Evolutionary conservation across 2,329 filamentous ascomycete species (phyloP).

Genomic region (Tricladium varicosporioides): DNA sequence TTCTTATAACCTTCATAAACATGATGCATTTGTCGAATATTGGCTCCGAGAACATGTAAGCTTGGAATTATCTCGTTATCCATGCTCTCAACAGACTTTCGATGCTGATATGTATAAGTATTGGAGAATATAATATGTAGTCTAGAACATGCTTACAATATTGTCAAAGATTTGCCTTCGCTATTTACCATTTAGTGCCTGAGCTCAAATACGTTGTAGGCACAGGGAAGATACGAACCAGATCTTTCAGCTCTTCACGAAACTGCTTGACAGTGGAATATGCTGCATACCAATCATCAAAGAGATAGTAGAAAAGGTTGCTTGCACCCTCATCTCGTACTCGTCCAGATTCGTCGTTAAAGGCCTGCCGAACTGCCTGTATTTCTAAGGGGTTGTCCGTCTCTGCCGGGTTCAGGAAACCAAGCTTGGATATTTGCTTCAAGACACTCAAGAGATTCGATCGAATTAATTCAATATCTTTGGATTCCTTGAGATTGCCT

Average conservation of each 20-base stretch:
- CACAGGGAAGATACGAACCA: slow-evolving; percentile 40
- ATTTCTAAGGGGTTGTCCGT: slow-evolving; percentile 25
- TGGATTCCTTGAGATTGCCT: slow-evolving; percentile 28
- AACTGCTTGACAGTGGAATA: slow-evolving; percentile 51
- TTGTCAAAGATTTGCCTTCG: slow-evolving; percentile 29
- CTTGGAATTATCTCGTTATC: slow-evolving; percentile 53
- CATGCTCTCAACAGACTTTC: slow-evolving; percentile 37
- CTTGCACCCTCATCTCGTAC: slow-evolving; percentile 51
- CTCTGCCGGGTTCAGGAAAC: slow-evolving; percentile 32
- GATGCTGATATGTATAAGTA: slow-evolving; percentile 22
- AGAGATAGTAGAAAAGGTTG: slow-evolving; percentile 64
- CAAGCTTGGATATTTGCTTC: slow-evolving; percentile 55
- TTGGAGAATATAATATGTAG: neutral
- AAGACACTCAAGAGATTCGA: slow-evolving; percentile 61
- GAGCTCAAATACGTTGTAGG: neutral
- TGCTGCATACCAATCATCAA: slow-evolving; percentile 63
- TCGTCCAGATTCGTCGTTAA: slow-evolving; percentile 30
- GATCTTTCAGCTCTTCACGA: slow-evolving; percentile 45
- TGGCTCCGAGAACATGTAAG: slow-evolving; percentile 58
- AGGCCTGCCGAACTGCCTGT: slow-evolving; percentile 30
- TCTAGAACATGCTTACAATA: slow-evolving; percentile 19
- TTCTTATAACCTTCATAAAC: slow-evolving; percentile 60
- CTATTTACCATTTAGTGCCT: slow-evolving; percentile 4
- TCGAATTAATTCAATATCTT: slow-evolving; percentile 38
- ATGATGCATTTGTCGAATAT: slow-evolving; percentile 58